These are phyloP conservation scores for Septoria petroselini DNA, from an alignment of 2,329 filamentous ascomycete species.

Conservation along the genomic window DNA sequence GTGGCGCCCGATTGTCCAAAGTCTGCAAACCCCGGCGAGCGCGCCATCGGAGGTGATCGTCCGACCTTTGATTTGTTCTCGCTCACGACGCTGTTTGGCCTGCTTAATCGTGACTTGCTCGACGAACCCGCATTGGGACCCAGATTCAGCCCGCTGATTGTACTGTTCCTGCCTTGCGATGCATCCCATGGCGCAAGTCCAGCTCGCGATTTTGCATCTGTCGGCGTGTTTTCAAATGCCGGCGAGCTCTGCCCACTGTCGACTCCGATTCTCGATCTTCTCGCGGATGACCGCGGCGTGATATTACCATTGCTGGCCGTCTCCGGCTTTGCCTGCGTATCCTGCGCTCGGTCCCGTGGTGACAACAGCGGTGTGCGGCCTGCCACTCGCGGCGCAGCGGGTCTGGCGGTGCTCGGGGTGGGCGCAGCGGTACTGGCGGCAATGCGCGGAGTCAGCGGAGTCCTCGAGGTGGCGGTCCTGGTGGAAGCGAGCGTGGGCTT, in stretches of 20 bases:
- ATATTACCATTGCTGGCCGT: conserved; percentile 62
- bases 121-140: conserved; percentile 7
- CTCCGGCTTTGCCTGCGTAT: conserved; percentile 55
- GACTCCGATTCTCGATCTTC: conserved; percentile 68
- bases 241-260: conserved; percentile 51
- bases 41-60: conserved; percentile 33
- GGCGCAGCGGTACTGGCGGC: conserved; percentile 26
- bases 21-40: conserved; percentile 37
- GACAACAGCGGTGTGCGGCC: conserved; percentile 41
- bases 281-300: conserved; percentile 73
- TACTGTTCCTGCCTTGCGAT: conserved; percentile 19
- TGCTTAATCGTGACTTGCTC: conserved; percentile 20
- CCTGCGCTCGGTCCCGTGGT: conserved; percentile 26
- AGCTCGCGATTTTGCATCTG: conserved; percentile 15
- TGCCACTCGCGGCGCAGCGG: conserved; percentile 32
- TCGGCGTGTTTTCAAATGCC: conserved; percentile 25
- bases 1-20: conserved; percentile 20
- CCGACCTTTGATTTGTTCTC: conserved; percentile 31
- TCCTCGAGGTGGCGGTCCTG: conserved; percentile 33
- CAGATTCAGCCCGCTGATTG: conserved; percentile 22
- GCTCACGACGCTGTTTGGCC: conserved; percentile 41
- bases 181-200: conserved; percentile 16
- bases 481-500: conserved; percentile 23
- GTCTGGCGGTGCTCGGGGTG: conserved; percentile 34
- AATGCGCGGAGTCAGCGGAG: conserved; percentile 60